These are phyloP conservation scores for Phytophthora macrochlamydospora DNA, from an alignment of 352 stramenopile genomes.

Conservation along the genomic window DNA sequence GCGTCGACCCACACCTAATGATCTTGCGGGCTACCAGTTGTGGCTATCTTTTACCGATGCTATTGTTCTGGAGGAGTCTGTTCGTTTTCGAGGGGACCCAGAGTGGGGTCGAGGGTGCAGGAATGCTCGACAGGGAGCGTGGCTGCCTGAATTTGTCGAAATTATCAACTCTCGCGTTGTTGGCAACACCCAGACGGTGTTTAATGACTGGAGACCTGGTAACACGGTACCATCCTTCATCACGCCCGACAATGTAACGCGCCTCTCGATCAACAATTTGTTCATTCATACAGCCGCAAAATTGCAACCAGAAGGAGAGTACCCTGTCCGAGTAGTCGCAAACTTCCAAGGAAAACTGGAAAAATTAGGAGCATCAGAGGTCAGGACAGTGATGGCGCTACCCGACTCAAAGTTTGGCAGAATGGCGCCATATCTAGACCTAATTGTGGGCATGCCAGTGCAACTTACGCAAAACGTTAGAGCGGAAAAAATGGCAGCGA, in stretches of 20 bases:
- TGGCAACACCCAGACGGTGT: background rate
- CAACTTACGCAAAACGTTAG: constrained; percentile 19
- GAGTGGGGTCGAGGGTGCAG: constrained; percentile 2
- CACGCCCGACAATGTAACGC: constrained; percentile 2
- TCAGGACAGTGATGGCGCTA: background rate
- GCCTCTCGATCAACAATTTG: constrained; percentile 3
- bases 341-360: background rate
- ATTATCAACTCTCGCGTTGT: constrained; percentile 1
- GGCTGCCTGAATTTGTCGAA: background rate
- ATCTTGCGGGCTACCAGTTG: background rate
- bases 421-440: constrained; percentile 15
- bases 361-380: background rate
- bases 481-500: constrained; percentile 7
- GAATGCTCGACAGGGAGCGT: background rate
- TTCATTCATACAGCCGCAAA: background rate
- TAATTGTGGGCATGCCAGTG: constrained; percentile 16
- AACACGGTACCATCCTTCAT: background rate
- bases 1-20: background rate
- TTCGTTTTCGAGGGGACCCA: constrained; percentile 4
- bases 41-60: constrained; percentile 1
- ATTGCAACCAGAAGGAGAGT: background rate
- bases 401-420: constrained; percentile 8
- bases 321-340: constrained; percentile 3
- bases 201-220: background rate
- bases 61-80: constrained; percentile 4